These are phyloP conservation scores for Phytophthora pini DNA, from an alignment of 352 stramenopile species.

Conservation along the genomic window DNA sequence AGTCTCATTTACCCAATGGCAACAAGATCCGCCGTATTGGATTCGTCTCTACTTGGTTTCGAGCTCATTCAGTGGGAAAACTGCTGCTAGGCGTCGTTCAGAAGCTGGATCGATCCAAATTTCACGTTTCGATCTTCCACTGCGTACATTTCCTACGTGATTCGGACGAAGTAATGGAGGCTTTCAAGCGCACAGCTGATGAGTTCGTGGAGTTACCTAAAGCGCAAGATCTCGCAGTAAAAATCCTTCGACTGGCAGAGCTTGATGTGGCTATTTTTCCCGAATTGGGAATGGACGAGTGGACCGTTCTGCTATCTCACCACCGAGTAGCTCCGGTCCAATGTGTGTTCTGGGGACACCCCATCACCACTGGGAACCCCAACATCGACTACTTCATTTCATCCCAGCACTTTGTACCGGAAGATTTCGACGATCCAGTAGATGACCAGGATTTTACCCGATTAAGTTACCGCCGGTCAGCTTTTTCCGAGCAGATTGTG, in stretches of 20 bases:
- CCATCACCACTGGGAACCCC: conserved; percentile 73
- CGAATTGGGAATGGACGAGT: conserved; percentile 86
- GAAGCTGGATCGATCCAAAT: conserved; percentile 54
- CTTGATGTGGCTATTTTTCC: conserved; percentile 85
- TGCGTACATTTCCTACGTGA: conserved; percentile 57
- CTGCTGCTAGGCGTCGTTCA: conserved; percentile 61
- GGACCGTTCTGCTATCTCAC: conserved; percentile 75
- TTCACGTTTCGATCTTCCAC: conserved; percentile 62
- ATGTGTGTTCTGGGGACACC: conserved; percentile 89
- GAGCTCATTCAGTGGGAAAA: conserved; percentile 71
- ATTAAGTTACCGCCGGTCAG: conserved; percentile 36
- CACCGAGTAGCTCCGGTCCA: conserved; percentile 77
- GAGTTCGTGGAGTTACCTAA: conserved; percentile 52
- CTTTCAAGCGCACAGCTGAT: conserved; percentile 52
- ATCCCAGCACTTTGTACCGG: conserved; percentile 57
- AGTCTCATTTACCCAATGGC: neutral
- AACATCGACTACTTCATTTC: conserved; percentile 89
- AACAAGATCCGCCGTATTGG: conserved; percentile 39
- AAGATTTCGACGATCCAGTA: conserved; percentile 22
- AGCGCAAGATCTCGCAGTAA: conserved; percentile 41
- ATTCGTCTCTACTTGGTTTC: conserved; percentile 77
- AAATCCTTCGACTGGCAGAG: conserved; percentile 46
- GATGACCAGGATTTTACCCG: conserved; percentile 1
- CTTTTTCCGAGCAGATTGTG: conserved; percentile 76
- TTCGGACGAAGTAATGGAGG: conserved; percentile 51